Evolutionary conservation across 2,329 filamentous ascomycete genomes (phyloP).

Genomic region (Xylaria sp.): DNA sequence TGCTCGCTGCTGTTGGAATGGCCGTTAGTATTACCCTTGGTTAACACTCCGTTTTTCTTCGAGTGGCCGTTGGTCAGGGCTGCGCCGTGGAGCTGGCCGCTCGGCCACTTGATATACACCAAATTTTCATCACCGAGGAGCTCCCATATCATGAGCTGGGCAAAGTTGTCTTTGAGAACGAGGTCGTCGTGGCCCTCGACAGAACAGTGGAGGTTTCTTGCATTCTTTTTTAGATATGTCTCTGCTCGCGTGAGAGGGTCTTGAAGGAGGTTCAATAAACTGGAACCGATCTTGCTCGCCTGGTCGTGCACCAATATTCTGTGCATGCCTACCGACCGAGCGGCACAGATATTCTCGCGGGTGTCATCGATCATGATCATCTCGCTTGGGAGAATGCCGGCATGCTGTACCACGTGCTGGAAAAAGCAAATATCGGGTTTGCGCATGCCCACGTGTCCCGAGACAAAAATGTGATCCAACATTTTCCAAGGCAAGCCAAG

Average conservation of each 20-base stretch:
- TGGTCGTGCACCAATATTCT: constrained; percentile 12
- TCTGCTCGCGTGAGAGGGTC: constrained; percentile 12
- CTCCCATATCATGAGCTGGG: constrained; percentile 55
- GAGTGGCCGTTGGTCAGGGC: constrained; percentile 5
- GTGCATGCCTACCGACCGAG: constrained; percentile 31
- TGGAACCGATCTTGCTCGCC: background rate
- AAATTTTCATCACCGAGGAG: constrained; percentile 40
- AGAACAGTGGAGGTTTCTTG: constrained; percentile 18
- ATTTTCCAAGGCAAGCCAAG: constrained; percentile 13
- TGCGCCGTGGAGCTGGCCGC: constrained; percentile 18
- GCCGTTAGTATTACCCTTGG: background rate
- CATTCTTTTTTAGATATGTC: constrained; percentile 1
- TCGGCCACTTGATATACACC: constrained; percentile 40
- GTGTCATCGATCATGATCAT: constrained; percentile 41
- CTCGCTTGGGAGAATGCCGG: constrained; percentile 25
- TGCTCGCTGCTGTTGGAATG: background rate
- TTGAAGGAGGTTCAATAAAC: constrained; percentile 14
- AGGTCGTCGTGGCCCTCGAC: constrained; percentile 49
- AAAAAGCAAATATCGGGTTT: constrained; percentile 44
- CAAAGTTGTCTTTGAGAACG: constrained; percentile 49
- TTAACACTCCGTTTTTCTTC: background rate
- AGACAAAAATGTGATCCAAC: constrained; percentile 34
- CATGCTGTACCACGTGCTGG: constrained; percentile 36
- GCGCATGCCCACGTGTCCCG: constrained; percentile 38
- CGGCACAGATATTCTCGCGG: constrained; percentile 42